Evolutionary conservation across 2,329 filamentous ascomycete genomes (phyloP), one percentile per base, ranked within the genome.

Genomic region (Magnaporthiopsis poae): DNA sequence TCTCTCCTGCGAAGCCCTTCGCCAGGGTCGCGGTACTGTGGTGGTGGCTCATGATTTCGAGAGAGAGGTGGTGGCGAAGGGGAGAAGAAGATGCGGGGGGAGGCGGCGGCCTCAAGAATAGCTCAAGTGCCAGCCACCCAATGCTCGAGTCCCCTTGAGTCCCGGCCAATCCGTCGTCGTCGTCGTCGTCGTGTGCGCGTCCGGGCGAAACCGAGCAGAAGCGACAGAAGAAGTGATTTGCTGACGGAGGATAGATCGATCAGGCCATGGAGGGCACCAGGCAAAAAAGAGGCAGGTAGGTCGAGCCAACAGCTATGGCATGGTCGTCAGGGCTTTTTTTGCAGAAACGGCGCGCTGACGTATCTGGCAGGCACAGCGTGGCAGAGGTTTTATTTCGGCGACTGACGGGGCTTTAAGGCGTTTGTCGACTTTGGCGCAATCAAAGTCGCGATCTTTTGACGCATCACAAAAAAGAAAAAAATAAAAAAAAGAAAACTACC

Each of bases 1-100:
- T 35, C n/a, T 31, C 56, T 15, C 12, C 21, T 25, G 18, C 12
- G 21, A 46, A 52, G 60, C 64, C 60, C 64, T 65, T 65, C n/a
- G n/a, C 64, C 7, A 65, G 64, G 35, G 60, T 2, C 2, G 64
- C 29, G 9, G 56, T 13, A n/a, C 27, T n/a, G 35, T 39, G 59
- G 39, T 25, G 25, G 35, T 52, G 60, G 33, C 39, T 36, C 59
- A 65, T 62, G 33, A 35, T 65, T 33, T 64, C 31, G 27, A 21
- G 11, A 39, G 46, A 25, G n/a, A n/a, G 8, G 46, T 8, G 21
- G 46, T 39, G 11, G 18, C 18, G 46, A 52, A 27, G 27, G 18
- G 46, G 46, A 13, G 12, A 18, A 13, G 31, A 15, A 18, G 39
- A 5, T 56, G 46, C 21, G 46, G 46, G 46, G 27, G 46, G 46